A percentile compares a stretch with the other conserved stretches of the same genome.
These are phyloP conservation scores for Globisporangium perplexum DNA, from an alignment of 352 stramenopile genomes.

Conservation along the genomic window DNA sequence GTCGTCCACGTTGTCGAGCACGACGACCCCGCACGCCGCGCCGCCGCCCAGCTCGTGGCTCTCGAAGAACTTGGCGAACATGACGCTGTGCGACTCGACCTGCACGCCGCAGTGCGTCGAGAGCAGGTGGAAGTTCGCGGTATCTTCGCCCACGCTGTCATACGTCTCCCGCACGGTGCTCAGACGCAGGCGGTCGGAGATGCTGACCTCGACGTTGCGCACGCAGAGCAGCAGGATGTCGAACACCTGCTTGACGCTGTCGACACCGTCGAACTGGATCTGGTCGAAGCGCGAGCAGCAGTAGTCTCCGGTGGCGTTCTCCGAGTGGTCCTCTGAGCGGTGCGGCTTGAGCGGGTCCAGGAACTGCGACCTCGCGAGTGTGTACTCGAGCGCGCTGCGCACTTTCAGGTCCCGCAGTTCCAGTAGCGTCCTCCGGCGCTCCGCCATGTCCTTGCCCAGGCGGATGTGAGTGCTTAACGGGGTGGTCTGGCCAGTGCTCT, in stretches of 20 bases:
- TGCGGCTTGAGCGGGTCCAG: slow-evolving; percentile 20
- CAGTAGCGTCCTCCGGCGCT: slow-evolving; percentile 5
- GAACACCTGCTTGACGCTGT: slow-evolving; percentile 26
- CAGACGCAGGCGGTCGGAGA: slow-evolving; percentile 29
- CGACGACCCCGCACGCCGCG: slow-evolving; percentile 17
- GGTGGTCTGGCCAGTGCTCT: background rate
- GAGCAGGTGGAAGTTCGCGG: slow-evolving; percentile 26
- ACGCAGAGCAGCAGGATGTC: slow-evolving; percentile 28
- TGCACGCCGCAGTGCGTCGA: slow-evolving; percentile 17
- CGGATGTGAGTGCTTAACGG: slow-evolving; percentile 36
- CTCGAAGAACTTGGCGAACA: slow-evolving; percentile 19
- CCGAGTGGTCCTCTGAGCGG: slow-evolving; percentile 17
- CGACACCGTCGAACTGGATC: slow-evolving; percentile 16
- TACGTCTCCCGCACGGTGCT: slow-evolving; percentile 37
- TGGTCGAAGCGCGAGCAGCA: slow-evolving; percentile 39
- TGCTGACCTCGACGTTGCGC: slow-evolving; percentile 34
- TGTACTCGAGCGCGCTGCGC: slow-evolving; percentile 2
- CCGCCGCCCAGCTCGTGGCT: background rate
- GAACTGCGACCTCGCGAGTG: background rate
- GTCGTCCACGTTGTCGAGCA: slow-evolving; percentile 34
- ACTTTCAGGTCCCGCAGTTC: slow-evolving; percentile 2
- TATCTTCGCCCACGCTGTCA: slow-evolving; percentile 14
- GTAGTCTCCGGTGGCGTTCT: slow-evolving; percentile 19
- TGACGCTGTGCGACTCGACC: slow-evolving; percentile 35
- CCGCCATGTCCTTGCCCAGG: slow-evolving; percentile 20